These are phyloP conservation scores for Fulvia fulva DNA, from an alignment of 2,329 filamentous ascomycete genomes.

Conservation along the genomic window DNA sequence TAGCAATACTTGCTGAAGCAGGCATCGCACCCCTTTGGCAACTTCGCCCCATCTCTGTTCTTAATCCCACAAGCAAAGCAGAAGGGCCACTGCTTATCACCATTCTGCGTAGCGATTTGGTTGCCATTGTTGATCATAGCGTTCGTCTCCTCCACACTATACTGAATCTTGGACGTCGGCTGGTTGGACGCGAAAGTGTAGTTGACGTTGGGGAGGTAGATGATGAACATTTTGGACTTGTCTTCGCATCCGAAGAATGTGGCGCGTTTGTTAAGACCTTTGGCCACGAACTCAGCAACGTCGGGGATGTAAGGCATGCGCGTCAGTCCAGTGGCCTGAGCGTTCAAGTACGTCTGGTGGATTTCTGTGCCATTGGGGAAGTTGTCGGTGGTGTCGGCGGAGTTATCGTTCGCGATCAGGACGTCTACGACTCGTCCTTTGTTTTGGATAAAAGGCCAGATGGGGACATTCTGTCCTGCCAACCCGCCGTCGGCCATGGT, in stretches of 20 bases:
- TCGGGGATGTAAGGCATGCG: slow-evolving; percentile 58
- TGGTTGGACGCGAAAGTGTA: slow-evolving; percentile 36
- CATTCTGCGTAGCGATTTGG: slow-evolving; percentile 38
- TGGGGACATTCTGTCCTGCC: slow-evolving; percentile 50
- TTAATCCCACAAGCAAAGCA: slow-evolving; percentile 45
- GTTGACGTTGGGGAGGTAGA: slow-evolving; percentile 45
- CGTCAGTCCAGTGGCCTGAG: slow-evolving; percentile 48
- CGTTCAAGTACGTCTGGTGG: slow-evolving; percentile 55
- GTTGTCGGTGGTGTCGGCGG: slow-evolving; percentile 54
- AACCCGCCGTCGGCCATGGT: slow-evolving; percentile 51
- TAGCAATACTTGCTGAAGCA: slow-evolving; percentile 43
- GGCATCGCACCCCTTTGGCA: slow-evolving; percentile 36
- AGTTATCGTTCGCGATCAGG: slow-evolving; percentile 62
- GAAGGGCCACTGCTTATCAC: slow-evolving; percentile 34
- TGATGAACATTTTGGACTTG: slow-evolving; percentile 34
- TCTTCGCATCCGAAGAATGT: slow-evolving; percentile 61
- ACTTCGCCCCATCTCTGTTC: slow-evolving; percentile 30
- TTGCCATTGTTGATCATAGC: slow-evolving; percentile 42
- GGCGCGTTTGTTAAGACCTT: slow-evolving; percentile 56
- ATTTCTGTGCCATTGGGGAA: slow-evolving; percentile 62
- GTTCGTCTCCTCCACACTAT: slow-evolving; percentile 34
- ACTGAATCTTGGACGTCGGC: slow-evolving; percentile 35
- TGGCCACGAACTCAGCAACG: slow-evolving; percentile 53
- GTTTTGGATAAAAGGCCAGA: slow-evolving; percentile 50
- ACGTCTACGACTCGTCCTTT: slow-evolving; percentile 53